Percentiles rank a stretch among this genome's conserved stretches.
Conservation (phyloP, 2,329 filamentous ascomycete species). For the Rhynchosporium agropyri region DNA sequence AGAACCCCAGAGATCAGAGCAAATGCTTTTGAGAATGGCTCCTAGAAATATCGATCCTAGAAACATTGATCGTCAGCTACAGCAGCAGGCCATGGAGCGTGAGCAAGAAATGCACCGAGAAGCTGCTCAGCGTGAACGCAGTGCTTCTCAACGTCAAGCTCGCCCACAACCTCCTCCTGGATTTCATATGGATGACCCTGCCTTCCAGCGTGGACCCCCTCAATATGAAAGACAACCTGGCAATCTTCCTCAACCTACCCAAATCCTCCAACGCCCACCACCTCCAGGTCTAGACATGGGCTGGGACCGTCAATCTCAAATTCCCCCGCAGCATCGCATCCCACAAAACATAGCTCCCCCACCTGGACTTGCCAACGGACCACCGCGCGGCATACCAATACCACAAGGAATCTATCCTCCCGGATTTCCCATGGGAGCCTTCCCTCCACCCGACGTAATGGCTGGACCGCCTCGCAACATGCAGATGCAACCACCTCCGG, state of each 20-base stretch:
- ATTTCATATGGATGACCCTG: conserved; percentile 40
- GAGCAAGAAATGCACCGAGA: conserved; percentile 41
- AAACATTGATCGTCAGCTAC: conserved; percentile 45
- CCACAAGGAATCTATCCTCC: conserved; percentile 61
- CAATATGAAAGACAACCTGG: conserved; percentile 37
- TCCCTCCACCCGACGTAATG: conserved; percentile 53
- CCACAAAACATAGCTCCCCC: conserved; percentile 60
- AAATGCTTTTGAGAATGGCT: conserved; percentile 52
- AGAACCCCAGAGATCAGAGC: conserved; percentile 56
- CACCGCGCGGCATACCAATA: conserved; percentile 49
- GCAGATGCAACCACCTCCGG: conserved; percentile 57
- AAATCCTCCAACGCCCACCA: conserved; percentile 66
- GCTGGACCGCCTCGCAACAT: conserved; percentile 44
- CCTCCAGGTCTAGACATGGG: conserved; percentile 63
- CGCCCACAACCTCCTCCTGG: conserved; percentile 38
- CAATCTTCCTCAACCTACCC: conserved; percentile 57
- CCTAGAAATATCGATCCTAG: conserved; percentile 37
- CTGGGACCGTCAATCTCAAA: conserved; percentile 39
- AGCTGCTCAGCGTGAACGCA: conserved; percentile 37
- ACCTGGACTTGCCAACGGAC: conserved; percentile 55
- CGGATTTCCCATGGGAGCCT: conserved; percentile 57
- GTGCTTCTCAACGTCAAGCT: conserved; percentile 46
- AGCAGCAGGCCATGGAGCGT: conserved; percentile 51
- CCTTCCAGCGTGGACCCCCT: conserved; percentile 36
- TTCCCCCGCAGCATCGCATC: conserved; percentile 31